A percentile compares a stretch with the other conserved stretches of the same genome.
phyloP scores from a whole-genome alignment of 345 rosid species.

The Raphanus raphanistrum region DNA sequence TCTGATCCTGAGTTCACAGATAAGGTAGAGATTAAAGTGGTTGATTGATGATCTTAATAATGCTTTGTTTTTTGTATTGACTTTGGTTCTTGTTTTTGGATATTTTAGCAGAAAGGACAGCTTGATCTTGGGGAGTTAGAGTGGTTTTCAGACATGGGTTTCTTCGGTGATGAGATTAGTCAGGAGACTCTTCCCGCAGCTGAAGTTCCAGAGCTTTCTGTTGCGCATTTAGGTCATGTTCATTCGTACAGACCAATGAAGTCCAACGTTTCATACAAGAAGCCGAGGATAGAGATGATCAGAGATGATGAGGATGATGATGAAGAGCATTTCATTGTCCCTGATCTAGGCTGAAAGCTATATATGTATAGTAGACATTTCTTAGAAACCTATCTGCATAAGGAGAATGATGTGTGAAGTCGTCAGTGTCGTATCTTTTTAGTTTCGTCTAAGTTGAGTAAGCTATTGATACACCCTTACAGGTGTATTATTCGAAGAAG shows the following conservation, averaged over 20 bases:
- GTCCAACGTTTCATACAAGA: conserved; percentile 58
- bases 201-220: conserved; percentile 84
- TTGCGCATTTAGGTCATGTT: conserved; percentile 38
- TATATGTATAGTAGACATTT: conserved; percentile 13
- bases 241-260: conserved; percentile 53
- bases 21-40: conserved; percentile 54
- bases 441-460: conserved; percentile 23
- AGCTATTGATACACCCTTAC: too few relatives aligned
- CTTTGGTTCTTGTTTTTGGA: neutral
- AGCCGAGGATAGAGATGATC: conserved; percentile 65
- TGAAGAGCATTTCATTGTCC: conserved; percentile 83
- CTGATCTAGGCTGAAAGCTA: conserved; percentile 66
- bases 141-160: conserved; percentile 78
- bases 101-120: conserved; percentile 62
- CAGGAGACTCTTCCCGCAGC: conserved; percentile 70
- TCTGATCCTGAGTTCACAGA: conserved; percentile 62
- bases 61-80: neutral
- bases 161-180: conserved; percentile 63
- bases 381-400: conserved; percentile 24
- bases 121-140: conserved; percentile 77
- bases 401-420: conserved; percentile 17
- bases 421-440: neutral
- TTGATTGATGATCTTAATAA: neutral
- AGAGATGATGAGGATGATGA: conserved; percentile 52
- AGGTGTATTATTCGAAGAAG: too few relatives aligned